Evolutionary conservation across 1,284 basidiomycete genomes (phyloP), one percentile per base, ranked within the genome.

Genomic region (Rhodotorula sp.): DNA sequence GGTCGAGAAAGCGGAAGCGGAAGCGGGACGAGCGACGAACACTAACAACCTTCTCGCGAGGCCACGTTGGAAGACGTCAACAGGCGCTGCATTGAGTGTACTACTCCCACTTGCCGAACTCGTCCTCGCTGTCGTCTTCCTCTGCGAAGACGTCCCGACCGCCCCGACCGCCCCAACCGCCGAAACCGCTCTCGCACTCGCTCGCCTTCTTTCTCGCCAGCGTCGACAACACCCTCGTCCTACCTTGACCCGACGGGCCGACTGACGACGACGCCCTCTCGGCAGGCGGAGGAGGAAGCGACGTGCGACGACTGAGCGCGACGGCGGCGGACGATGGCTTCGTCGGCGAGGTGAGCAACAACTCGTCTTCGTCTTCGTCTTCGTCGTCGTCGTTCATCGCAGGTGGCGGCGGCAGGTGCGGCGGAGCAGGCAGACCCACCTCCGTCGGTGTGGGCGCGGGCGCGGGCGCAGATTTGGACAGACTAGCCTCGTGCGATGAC

Each of bases 401-500:
- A 13, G 15, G 37, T 11, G n/a, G 37, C 24, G n/a, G 7, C 55
- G 55, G n/a, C 37, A n/a, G 37, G 10, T 16, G n/a, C 9, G 55
- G 55, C 34, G 55, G 55, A 34, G 34, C 55, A 16, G 55, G 55
- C 18, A 61, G 37, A 34, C n/a, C n/a, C n/a, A 61, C 50, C 10
- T 31, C 48, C 1, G 48, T 40, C 9, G 59, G 59, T 0, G 55
- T 57, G 2, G 55, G 37, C 13, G 37, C 28, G 7, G 59, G 59
- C 0, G 55, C 44, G 2, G 55, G 37, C 13, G 37, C 28, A 15
- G 20, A 16, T 37, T 24, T 26, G 7, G 37, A 16, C n/a, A 37
- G 9, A n/a, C 37, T 16, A 6, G 20, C 37, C 15, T 13, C 15
- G 10, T 8, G 24, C 37, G 34, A 15, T 16, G n/a, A 44, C 37